Evolutionary conservation across 2,329 filamentous ascomycete genomes (phyloP).

Genomic region (Helotiales sp.): DNA sequence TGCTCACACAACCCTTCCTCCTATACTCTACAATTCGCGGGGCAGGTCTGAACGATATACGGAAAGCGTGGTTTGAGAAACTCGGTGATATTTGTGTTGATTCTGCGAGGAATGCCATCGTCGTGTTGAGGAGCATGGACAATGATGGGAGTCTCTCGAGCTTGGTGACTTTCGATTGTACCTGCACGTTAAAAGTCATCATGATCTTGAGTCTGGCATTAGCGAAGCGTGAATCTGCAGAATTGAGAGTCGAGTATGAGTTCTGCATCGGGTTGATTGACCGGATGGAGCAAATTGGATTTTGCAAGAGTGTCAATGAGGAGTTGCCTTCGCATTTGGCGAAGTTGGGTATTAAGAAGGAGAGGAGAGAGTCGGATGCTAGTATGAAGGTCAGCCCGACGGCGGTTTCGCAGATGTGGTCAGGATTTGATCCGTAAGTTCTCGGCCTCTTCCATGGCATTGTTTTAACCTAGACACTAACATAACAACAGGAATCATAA

Average conservation of each 20-base stretch:
- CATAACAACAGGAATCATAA: not conserved
- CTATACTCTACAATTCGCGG: constrained; percentile 28
- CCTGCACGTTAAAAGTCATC: constrained; percentile 25
- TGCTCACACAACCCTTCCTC: constrained; percentile 31
- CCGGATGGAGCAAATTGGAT: constrained; percentile 32
- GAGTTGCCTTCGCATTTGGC: constrained; percentile 27
- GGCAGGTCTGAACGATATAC: constrained; percentile 17
- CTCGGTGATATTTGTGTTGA: constrained; percentile 30
- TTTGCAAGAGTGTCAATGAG: constrained; percentile 25
- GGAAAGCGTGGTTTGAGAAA: constrained; percentile 31
- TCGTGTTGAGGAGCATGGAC: constrained; percentile 27
- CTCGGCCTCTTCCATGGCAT: too few species aligned
- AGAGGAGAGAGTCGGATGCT: constrained; percentile 5
- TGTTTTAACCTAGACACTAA: not conserved
- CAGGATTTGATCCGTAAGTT: constrained; percentile 19
- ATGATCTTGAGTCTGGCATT: constrained; percentile 30
- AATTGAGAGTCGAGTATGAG: constrained; percentile 23
- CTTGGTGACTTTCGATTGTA: constrained; percentile 27
- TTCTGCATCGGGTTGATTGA: constrained; percentile 22
- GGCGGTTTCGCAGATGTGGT: not conserved
- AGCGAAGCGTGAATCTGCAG: constrained; percentile 20
- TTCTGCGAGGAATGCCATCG: constrained; percentile 26
- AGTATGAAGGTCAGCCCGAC: not conserved
- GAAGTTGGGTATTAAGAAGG: constrained; percentile 21
- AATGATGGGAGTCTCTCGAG: constrained; percentile 27